Conservation (phyloP, 192 early-diverging fungal genomes). For the Phlyctochytrium bullatum region DNA sequence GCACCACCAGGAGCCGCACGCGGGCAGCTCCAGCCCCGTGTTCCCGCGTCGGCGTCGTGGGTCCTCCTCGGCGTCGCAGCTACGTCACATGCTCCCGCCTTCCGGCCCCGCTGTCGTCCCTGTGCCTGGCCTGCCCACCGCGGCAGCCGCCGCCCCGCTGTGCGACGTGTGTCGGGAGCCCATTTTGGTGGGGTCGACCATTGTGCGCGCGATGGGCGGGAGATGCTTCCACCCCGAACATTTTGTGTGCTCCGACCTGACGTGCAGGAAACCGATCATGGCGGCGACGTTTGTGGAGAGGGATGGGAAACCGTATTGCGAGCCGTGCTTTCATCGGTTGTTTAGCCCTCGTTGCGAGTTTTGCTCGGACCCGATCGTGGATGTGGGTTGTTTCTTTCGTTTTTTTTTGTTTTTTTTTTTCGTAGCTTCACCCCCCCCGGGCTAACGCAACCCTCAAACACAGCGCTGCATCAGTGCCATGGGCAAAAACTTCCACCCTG, state of each 20-base stretch:
- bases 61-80: too few species aligned
- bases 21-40: background rate
- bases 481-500: conserved; percentile 30
- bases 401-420: background rate
- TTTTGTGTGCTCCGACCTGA: conserved; percentile 31
- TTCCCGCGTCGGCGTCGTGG: background rate
- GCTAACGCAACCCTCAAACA: background rate
- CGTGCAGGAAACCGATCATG: conserved; percentile 26
- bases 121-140: background rate
- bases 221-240: conserved; percentile 35
- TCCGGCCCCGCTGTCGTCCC: too few species aligned
- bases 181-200: background rate
- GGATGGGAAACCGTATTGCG: conserved; percentile 33
- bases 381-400: conserved; percentile 12
- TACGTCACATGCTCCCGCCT: too few species aligned
- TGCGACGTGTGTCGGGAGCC: background rate
- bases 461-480: conserved; percentile 25
- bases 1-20: background rate
- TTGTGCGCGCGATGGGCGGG: conserved; percentile 5
- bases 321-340: conserved; percentile 22
- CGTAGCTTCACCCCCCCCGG: background rate
- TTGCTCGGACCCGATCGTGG: conserved; percentile 29
- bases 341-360: conserved; percentile 23
- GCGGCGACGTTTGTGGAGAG: conserved; percentile 32
- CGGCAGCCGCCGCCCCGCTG: background rate